Evolutionary conservation across 371 early-diverging fungal species (phyloP).

Genomic region (Syncephalastrum contaminatum): DNA sequence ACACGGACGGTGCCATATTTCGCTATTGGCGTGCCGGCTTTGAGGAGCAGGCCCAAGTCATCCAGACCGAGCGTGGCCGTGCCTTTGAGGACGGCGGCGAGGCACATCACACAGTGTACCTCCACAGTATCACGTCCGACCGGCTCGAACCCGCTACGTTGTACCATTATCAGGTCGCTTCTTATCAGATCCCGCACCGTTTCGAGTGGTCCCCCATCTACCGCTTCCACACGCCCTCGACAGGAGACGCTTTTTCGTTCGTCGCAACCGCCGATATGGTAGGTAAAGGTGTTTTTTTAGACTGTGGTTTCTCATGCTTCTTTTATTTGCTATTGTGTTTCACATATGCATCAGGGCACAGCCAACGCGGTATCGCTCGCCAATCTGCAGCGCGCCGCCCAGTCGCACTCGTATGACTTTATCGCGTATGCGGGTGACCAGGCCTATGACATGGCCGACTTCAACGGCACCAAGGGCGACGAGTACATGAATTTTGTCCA

Average conservation of each 20-base stretch:
- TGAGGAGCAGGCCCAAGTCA: neutral
- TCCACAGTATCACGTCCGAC: slow-evolving; percentile 29
- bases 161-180: slow-evolving; percentile 29
- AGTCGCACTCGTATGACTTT: slow-evolving; percentile 29
- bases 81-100: slow-evolving; percentile 37
- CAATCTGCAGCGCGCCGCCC: slow-evolving; percentile 18
- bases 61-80: slow-evolving; percentile 13
- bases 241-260: slow-evolving; percentile 17
- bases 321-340: neutral
- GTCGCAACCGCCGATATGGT: slow-evolving; percentile 32
- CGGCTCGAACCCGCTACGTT: slow-evolving; percentile 17
- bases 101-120: slow-evolving; percentile 26
- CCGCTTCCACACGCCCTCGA: slow-evolving; percentile 16
- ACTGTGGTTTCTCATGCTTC: neutral
- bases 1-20: slow-evolving; percentile 13
- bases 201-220: slow-evolving; percentile 13
- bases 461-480: slow-evolving; percentile 26
- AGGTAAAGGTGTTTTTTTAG: neutral
- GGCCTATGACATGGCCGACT: slow-evolving; percentile 29
- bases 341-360: slow-evolving; percentile 18
- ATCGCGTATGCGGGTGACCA: slow-evolving; percentile 29
- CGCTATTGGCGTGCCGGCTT: slow-evolving; percentile 17
- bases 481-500: slow-evolving; percentile 32
- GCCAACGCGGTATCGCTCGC: slow-evolving; percentile 33
- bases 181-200: neutral